These are phyloP conservation scores for Phycomyces blakesleeanus DNA, from an alignment of 192 early-diverging fungal species.

Conservation along the genomic window DNA sequence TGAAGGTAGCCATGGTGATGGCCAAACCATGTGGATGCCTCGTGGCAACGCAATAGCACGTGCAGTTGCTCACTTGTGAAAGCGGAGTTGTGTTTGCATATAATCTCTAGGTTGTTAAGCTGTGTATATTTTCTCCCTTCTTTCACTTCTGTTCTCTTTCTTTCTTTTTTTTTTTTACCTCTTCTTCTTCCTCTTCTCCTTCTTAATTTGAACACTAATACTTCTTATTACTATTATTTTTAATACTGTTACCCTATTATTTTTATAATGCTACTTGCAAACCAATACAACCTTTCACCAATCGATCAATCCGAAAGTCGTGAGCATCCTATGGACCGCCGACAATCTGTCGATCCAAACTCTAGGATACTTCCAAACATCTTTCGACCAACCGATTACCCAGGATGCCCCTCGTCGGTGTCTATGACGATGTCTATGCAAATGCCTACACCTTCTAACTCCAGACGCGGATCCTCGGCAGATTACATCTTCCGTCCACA, in stretches of 20 bases:
- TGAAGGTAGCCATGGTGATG: not conserved
- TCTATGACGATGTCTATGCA: not conserved
- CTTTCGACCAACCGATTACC: not conserved
- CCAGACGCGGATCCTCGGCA: conserved; percentile 4
- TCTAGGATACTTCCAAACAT: not conserved
- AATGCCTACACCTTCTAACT: conserved; percentile 9
- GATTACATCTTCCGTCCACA: not conserved
- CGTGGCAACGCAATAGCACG: conserved; percentile 12
- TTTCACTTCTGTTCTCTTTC: conserved; percentile 2
- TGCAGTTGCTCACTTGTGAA: not conserved
- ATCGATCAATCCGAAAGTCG: not conserved
- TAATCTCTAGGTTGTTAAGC: not conserved
- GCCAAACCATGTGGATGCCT: not conserved
- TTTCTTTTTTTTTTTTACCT: conserved; percentile 7
- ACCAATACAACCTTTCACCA: not conserved
- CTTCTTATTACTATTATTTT: no score
- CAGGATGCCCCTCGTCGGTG: not conserved
- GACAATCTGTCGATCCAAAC: not conserved
- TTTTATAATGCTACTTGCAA: not conserved
- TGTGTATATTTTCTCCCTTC: conserved; percentile 1
- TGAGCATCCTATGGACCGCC: not conserved
- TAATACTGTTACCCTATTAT: no score
- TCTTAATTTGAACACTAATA: not conserved
- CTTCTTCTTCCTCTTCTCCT: conserved; percentile 9
- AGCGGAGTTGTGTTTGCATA: conserved; percentile 5